phyloP scores from a whole-genome alignment of 2,329 filamentous ascomycete species.

The Shiraia sp. region DNA sequence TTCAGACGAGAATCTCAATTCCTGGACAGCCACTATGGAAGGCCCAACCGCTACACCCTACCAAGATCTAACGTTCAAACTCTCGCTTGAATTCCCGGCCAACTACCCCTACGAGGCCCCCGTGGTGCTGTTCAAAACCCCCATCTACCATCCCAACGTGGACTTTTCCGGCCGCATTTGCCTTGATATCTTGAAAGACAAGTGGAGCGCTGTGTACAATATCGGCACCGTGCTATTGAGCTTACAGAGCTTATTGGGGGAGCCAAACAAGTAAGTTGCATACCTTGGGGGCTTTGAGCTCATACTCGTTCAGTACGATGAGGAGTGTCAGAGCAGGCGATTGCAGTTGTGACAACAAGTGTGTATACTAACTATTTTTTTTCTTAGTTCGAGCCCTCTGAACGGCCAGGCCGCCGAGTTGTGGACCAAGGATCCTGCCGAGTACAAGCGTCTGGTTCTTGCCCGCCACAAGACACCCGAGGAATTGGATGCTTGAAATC shows the following conservation, averaged over 20 bases:
- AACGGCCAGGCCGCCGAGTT: slow-evolving; percentile 96
- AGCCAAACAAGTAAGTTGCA: slow-evolving; percentile 91
- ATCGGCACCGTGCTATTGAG: slow-evolving; percentile 91
- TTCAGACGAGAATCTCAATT: slow-evolving; percentile 79
- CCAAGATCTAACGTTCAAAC: slow-evolving; percentile 83
- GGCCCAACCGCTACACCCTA: slow-evolving; percentile 93
- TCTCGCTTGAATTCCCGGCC: slow-evolving; percentile 84
- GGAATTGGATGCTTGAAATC: slow-evolving; percentile 40
- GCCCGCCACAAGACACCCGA: slow-evolving; percentile 61
- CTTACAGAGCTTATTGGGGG: slow-evolving; percentile 90
- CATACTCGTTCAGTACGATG: no score
- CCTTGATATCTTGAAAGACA: slow-evolving; percentile 97
- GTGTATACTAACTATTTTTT: slow-evolving; percentile 8
- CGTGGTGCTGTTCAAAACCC: slow-evolving; percentile 94
- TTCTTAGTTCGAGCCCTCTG: slow-evolving; percentile 79
- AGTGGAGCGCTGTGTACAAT: slow-evolving; percentile 98
- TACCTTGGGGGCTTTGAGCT: no score
- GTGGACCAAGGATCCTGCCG: slow-evolving; percentile 85
- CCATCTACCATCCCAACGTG: slow-evolving; percentile 98
- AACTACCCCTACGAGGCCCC: slow-evolving; percentile 94
- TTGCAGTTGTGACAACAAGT: no score
- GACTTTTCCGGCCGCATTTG: slow-evolving; percentile 98
- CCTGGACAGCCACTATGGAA: slow-evolving; percentile 91
- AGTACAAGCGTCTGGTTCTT: slow-evolving; percentile 80
- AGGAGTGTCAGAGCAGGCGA: no score